Evolutionary conservation across 345 rosid genomes (phyloP), one percentile per base, ranked within the genome.

Genomic region (Schrenkiella parvula): DNA sequence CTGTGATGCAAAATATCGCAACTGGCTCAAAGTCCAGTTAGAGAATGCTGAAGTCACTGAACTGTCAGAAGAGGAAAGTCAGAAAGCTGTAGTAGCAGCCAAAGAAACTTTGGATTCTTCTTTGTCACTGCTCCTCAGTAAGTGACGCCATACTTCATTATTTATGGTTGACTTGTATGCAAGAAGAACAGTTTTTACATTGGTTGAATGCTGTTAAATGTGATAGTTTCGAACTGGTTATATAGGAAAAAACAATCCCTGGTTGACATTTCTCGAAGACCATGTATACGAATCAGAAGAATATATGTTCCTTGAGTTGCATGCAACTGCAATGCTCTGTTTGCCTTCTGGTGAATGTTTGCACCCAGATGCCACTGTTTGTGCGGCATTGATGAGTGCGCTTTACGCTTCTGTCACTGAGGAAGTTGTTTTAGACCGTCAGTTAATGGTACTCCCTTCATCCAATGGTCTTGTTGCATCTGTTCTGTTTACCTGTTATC

Each of bases 1-100:
- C 71, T 91, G 96, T 84, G 99, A 91, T 39, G 97, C 99, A 80
- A 89, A 86, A 18, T 91, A 89, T 76, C 97, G 97, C 70, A 88
- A 86, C 66, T 91, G 99, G 99, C 96, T 95, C 75, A 86, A 89
- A 82, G 76, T 86, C 69, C 86, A 91, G 59, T 65, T 89, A 67
- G 95, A 84, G 66, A 89, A 84, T 80, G 93, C 89, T 28, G 95
- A 91, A 68, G 79, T 84, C 15, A 29, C 14, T 69, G 93, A 89
- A 68, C 86, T 91, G 61, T 91, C 97, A 14, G 55, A 65, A 60
- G 99, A 91, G 72, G 99, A 95, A 77, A 87, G 79, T 68, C 82
- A 82, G 73, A 88, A 78, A 85, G 82, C 86, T 60, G 48, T 80
- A 29, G 44, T 62, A 29, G 88, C 96, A 72, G 97, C 97, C 23